Evolutionary conservation across 495 filamentous ascomycete species (phyloP), one percentile per base, ranked within the genome.

Genomic region (Hypoxylon subgilvum): DNA sequence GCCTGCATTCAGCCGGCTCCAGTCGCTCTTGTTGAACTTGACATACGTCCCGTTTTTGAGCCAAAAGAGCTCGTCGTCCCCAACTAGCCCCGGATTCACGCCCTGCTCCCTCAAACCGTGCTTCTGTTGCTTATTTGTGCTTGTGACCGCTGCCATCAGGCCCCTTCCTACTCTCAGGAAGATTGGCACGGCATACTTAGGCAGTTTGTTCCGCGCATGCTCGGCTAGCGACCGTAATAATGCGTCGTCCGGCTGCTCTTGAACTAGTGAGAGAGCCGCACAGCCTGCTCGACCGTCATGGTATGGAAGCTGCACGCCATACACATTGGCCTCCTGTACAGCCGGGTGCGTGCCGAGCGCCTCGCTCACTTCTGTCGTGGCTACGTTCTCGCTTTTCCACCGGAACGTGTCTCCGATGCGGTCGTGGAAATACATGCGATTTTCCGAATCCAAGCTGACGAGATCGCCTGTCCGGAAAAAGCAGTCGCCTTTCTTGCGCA

Each of bases 321-420:
- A 97, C 1, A 97, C 92, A 57, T 93, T 95, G 17, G 89, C 86
- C 71, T 96, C 92, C 18, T 80, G 67, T 10, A 96, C 77, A 0
- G 76, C 77, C 0, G 87, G 77, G 57, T 92, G 88, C 0, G 72
- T 65, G 2, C 90, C 88, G 0, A 97, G 65, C 0, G 85, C 85
- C 44, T 91, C 86, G 17, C 83, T 82, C 4, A 95, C 92, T 58
- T 96, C 93, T 16, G 87, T 86, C 0, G 92, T 94, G 6, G 86
- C 88, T 2, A 96, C 90, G 49, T 97, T 97, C 74, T 97, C 93
- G 36, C 84, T 86, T 77, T 96, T 96, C 93, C 93, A 97, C 13
- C 93, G 84, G 76, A 90, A 97, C 0, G 93, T 97, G 65, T 97
- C 93, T 44, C 93, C 93, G 30, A 97, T 87, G 8, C 92, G 88